These are phyloP conservation scores for Basipetospora chlamydospora DNA, from an alignment of 2,329 filamentous ascomycete species.

Conservation along the genomic window DNA sequence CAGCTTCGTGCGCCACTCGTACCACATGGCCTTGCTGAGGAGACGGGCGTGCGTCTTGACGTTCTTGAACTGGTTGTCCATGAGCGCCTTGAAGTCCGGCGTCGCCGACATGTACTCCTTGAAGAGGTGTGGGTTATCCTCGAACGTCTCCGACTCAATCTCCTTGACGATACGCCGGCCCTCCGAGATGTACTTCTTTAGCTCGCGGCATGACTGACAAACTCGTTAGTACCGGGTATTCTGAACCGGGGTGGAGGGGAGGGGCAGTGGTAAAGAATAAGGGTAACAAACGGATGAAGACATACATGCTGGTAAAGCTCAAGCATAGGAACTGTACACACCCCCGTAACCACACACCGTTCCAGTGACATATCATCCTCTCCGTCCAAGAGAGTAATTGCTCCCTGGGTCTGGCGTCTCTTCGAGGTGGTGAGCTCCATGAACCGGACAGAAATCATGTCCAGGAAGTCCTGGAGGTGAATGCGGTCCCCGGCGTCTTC, in stretches of 20 bases:
- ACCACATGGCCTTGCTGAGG: slow-evolving; percentile 93
- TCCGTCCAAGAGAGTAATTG: slow-evolving; percentile 29
- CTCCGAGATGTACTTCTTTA: slow-evolving; percentile 94
- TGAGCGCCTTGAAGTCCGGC: slow-evolving; percentile 66
- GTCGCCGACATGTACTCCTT: slow-evolving; percentile 79
- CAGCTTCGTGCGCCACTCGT: slow-evolving; percentile 89
- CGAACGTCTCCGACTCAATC: slow-evolving; percentile 76
- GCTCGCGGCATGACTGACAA: slow-evolving; percentile 88
- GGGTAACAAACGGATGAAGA: too few relatives aligned
- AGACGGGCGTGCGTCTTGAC: slow-evolving; percentile 86
- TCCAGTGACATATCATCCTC: slow-evolving; percentile 49
- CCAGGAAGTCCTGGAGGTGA: slow-evolving; percentile 80
- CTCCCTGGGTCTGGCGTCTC: slow-evolving; percentile 66
- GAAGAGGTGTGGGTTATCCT: slow-evolving; percentile 84
- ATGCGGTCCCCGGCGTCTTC: slow-evolving; percentile 45
- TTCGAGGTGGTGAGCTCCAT: slow-evolving; percentile 98
- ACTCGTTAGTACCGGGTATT: slow-evolving; percentile 3
- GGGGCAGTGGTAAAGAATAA: too few relatives aligned
- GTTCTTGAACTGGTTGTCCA: slow-evolving; percentile 97
- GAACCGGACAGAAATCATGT: slow-evolving; percentile 92
- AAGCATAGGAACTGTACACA: slow-evolving; percentile 83
- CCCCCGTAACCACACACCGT: slow-evolving; percentile 71
- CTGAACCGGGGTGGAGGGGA: too few relatives aligned
- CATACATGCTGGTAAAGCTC: slow-evolving; percentile 60
- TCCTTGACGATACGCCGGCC: slow-evolving; percentile 79